A percentile compares a stretch with the other conserved stretches of the same genome.
Evolutionary conservation across 768 basidiomycete species (phyloP).

Genomic region (Cystobasidium ongulense): DNA sequence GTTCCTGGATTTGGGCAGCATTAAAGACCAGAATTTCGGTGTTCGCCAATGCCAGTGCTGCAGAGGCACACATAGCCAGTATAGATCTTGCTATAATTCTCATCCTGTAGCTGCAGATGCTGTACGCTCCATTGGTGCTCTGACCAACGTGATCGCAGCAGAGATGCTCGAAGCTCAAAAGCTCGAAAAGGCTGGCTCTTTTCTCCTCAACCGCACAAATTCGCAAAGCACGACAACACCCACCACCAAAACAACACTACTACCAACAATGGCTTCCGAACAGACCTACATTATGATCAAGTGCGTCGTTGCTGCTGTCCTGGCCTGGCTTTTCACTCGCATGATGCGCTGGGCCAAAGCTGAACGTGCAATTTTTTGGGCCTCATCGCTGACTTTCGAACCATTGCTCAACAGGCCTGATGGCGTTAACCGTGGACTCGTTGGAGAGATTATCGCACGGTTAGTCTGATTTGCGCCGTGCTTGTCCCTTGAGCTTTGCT

Average conservation of each 20-base stretch:
- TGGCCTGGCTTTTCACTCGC: not conserved
- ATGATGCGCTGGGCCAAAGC: slow-evolving; percentile 14
- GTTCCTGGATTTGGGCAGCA: not conserved
- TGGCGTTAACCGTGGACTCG: slow-evolving; percentile 76
- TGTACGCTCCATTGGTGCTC: not conserved
- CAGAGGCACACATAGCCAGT: not conserved
- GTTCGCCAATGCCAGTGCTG: not conserved
- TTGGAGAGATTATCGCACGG: slow-evolving; percentile 20
- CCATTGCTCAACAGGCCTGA: slow-evolving; percentile 66
- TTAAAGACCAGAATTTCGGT: slow-evolving; percentile 12
- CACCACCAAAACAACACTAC: not conserved
- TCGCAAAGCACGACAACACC: not conserved
- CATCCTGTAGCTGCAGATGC: not conserved
- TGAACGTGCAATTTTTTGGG: not conserved
- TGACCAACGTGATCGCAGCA: not conserved
- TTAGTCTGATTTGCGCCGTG: not conserved
- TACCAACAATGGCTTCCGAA: slow-evolving; percentile 22
- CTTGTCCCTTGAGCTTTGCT: not conserved
- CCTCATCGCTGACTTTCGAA: not conserved
- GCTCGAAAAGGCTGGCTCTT: not conserved
- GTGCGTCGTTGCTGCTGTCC: slow-evolving; percentile 46
- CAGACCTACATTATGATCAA: slow-evolving; percentile 93
- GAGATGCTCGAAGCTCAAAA: not conserved
- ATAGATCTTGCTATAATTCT: not conserved
- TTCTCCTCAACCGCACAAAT: not conserved